Base-by-base conservation (phyloP, 352 stramenopile species). In the Nothophytophthora sp. region DNA sequence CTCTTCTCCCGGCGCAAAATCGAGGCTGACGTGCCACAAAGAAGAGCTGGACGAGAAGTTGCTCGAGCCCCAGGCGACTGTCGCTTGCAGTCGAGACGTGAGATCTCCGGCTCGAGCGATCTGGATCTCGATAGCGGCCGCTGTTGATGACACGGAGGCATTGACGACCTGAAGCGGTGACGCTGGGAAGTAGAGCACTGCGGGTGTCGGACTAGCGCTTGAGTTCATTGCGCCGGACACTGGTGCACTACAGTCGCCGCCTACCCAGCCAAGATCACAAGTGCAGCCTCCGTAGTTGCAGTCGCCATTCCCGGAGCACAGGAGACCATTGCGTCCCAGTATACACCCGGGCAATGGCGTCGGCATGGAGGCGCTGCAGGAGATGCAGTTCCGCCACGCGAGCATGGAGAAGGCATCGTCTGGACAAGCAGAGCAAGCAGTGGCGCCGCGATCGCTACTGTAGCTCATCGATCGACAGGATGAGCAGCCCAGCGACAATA, bases 271-370 rank as follows among this genome's bases (percentile, higher is more conserved):
- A 49, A 37, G 22, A n/a, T 27, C 36, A 37, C 81, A 91, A 12
- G 57, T 50, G 34, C 81, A 91, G 1, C 73, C 70, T 19, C 78
- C 76, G 4, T 75, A 79, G 4, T 66, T 20, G 38, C 81, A 91
- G 3, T 54, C 39, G 10, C 81, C 81, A 15, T 81, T 78, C 4
- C 74, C 75, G 16, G 76, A 84, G 29, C 81, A 91, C 37, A 72
- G 8, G n/a, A 70, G 15, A 12, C 76, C 72, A 44, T 88, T 88
- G n/a, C 77, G 63, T 9, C 81, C 81, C 6, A 56, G 35, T 6
- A 66, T 48, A 44, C 81, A 91, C 3, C 55, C 64, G n/a, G 55
- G 24, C 2, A 72, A 45, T 27, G 53, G 63, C 24, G 60, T 37
- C 30, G 53, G 25, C 33, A 47, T 40, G 16, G 46, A 30, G 8